A percentile compares a stretch with the other conserved stretches of the same genome.
Evolutionary conservation across 2,329 filamentous ascomycete species (phyloP).

Genomic region (Cladosporium sp.): DNA sequence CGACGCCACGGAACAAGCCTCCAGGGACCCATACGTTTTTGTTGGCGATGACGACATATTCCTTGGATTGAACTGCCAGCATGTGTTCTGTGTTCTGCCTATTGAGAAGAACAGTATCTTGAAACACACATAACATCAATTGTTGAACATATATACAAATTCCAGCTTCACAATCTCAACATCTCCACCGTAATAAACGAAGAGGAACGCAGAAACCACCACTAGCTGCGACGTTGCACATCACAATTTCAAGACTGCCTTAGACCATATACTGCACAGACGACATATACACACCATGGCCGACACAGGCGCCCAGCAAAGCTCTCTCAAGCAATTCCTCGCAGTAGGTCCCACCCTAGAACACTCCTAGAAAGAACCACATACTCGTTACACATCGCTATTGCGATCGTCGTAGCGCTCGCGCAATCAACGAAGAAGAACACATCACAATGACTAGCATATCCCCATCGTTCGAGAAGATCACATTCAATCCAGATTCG

Average conservation of each 20-base stretch:
- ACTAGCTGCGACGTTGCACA: too few relatives aligned
- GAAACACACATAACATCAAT: too few relatives aligned
- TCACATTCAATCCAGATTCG: not conserved
- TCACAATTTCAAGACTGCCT: too few relatives aligned
- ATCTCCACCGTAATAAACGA: too few relatives aligned
- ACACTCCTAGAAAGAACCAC: not conserved
- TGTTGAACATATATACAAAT: too few relatives aligned
- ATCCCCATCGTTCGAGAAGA: too few relatives aligned
- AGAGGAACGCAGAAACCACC: too few relatives aligned
- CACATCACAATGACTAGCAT: too few relatives aligned
- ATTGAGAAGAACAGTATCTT: too few relatives aligned
- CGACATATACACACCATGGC: constrained; percentile 13
- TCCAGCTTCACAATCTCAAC: too few relatives aligned
- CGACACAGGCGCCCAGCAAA: constrained; percentile 17
- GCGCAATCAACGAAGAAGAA: not conserved
- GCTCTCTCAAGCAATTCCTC: constrained; percentile 24
- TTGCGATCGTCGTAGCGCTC: not conserved
- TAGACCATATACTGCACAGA: too few relatives aligned
- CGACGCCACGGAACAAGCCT: too few relatives aligned
- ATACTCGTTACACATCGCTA: not conserved
- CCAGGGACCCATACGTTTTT: not conserved
- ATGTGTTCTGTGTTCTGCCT: not conserved
- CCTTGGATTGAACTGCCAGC: not conserved
- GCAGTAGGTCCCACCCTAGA: constrained; percentile 16
- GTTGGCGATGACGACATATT: constrained; percentile 4